Percentiles rank a stretch among this genome's conserved stretches.
These are phyloP conservation scores for Wallemia hederae DNA, from an alignment of 1,284 basidiomycete genomes.

Conservation along the genomic window DNA sequence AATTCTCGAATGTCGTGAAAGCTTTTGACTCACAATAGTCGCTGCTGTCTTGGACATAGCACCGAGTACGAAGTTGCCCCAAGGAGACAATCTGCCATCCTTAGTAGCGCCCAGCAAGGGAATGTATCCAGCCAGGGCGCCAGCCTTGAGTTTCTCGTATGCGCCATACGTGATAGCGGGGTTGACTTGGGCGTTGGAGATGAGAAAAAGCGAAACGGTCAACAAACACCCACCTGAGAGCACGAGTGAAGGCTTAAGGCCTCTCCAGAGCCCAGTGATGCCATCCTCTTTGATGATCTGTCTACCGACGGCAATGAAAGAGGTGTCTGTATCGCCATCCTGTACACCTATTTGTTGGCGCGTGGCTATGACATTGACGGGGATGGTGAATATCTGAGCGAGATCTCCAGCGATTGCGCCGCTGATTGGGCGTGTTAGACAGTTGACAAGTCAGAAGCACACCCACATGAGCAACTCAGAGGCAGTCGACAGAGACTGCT, in stretches of 20 bases:
- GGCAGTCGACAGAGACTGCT: slow-evolving; percentile 34
- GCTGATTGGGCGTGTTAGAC: neutral
- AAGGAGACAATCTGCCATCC: slow-evolving; percentile 41
- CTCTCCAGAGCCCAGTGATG: slow-evolving; percentile 70
- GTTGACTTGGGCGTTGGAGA: slow-evolving; percentile 25
- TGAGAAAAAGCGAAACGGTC: too few species aligned
- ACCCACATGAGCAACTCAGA: slow-evolving; percentile 40
- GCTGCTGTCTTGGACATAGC: slow-evolving; percentile 84
- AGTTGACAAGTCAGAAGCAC: neutral
- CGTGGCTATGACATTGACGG: slow-evolving; percentile 88
- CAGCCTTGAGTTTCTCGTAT: slow-evolving; percentile 65
- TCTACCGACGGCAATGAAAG: slow-evolving; percentile 44
- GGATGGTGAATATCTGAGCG: slow-evolving; percentile 94
- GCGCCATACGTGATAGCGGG: slow-evolving; percentile 95
- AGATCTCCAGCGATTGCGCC: slow-evolving; percentile 79
- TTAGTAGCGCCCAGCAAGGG: slow-evolving; percentile 26
- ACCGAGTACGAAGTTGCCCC: slow-evolving; percentile 60
- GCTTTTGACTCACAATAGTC: slow-evolving; percentile 39
- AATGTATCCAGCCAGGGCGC: slow-evolving; percentile 17
- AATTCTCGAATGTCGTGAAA: neutral
- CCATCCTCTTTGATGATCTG: slow-evolving; percentile 86
- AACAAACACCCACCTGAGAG: slow-evolving; percentile 24
- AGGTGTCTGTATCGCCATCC: slow-evolving; percentile 23
- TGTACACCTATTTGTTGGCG: slow-evolving; percentile 60
- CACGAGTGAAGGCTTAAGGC: slow-evolving; percentile 69